A percentile compares a stretch with the other conserved stretches of the same genome.
Conservation (phyloP, 2,329 filamentous ascomycete species). For the Helotiales sp. region DNA sequence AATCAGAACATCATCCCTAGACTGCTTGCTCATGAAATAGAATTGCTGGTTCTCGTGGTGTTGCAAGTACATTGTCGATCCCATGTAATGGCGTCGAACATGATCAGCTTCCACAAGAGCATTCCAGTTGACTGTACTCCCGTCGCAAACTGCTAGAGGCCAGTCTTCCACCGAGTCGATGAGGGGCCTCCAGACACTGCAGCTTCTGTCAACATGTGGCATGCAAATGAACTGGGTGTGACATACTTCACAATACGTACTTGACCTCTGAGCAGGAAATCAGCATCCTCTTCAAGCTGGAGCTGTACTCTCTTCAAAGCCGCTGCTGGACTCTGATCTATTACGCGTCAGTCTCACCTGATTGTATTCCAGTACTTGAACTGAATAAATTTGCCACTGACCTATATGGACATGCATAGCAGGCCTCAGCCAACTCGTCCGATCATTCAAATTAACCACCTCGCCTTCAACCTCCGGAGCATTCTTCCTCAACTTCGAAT, state of each 20-base stretch:
- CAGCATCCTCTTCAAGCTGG: conserved; percentile 1
- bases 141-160: conserved; percentile 17
- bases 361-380: too few relatives aligned
- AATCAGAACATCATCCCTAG: conserved; percentile 9
- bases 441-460: conserved; percentile 12
- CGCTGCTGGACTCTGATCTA: neutral
- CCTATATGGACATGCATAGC: conserved; percentile 11
- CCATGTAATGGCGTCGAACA: conserved; percentile 11
- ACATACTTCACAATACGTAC: conserved; percentile 12
- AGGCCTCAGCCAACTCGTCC: conserved; percentile 3
- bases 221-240: neutral
- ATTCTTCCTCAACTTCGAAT: conserved; percentile 7
- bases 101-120: conserved; percentile 11
- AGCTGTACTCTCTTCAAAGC: neutral
- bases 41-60: neutral
- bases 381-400: neutral
- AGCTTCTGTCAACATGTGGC: neutral
- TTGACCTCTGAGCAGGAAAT: conserved; percentile 1
- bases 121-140: conserved; percentile 4
- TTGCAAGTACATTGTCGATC: conserved; percentile 12
- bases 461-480: conserved; percentile 1
- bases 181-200: conserved; percentile 11
- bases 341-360: too few relatives aligned
- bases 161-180: conserved; percentile 5
- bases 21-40: conserved; percentile 12